A percentile compares a stretch with the other conserved stretches of the same genome.
Evolutionary conservation across 2,329 filamentous ascomycete species (phyloP).

Genomic region (Incumbomyces lentus): DNA sequence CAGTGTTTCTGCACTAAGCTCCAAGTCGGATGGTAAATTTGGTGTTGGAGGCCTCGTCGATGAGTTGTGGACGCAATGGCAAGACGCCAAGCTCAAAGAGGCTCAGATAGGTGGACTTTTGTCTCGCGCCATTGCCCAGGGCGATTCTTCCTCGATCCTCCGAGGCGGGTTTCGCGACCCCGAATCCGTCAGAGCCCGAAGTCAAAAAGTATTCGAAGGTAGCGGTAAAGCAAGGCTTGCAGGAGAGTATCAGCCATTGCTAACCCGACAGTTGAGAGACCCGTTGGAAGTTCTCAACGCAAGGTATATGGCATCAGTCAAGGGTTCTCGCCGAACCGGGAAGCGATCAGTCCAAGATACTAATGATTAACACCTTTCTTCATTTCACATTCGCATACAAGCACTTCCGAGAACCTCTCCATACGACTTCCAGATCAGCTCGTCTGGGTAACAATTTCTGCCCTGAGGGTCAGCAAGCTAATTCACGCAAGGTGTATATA

Average conservation of each 20-base stretch:
- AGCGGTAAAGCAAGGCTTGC: conserved; percentile 43
- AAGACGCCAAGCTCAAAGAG: conserved; percentile 80
- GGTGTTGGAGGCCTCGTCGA: conserved; percentile 59
- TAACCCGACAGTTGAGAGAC: conserved; percentile 48
- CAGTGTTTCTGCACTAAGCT: conserved; percentile 27
- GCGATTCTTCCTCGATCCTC: conserved; percentile 25
- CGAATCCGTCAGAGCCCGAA: conserved; percentile 25
- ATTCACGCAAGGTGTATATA: conserved; percentile 9
- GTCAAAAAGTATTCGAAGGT: conserved; percentile 49
- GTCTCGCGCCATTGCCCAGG: conserved; percentile 44
- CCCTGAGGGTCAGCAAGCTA: conserved; percentile 1
- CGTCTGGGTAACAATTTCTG: conserved; percentile 60
- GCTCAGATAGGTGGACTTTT: conserved; percentile 66
- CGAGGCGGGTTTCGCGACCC: conserved; percentile 18
- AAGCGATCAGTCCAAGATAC: conserved; percentile 18
- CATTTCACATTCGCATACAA: conserved; percentile 51
- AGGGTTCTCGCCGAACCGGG: conserved; percentile 32
- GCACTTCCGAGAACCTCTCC: conserved; percentile 74
- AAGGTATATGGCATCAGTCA: conserved; percentile 41
- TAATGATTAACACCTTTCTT: conserved; percentile 9
- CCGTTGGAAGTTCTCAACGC: conserved; percentile 53
- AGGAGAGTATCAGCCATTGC: conserved; percentile 48
- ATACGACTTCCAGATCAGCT: conserved; percentile 72
- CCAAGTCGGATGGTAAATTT: conserved; percentile 49
- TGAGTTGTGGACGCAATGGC: conserved; percentile 73